Base-by-base conservation (phyloP, 1,139 yeast genomes). In the Yamadazyma songkhlaensis region DNA sequence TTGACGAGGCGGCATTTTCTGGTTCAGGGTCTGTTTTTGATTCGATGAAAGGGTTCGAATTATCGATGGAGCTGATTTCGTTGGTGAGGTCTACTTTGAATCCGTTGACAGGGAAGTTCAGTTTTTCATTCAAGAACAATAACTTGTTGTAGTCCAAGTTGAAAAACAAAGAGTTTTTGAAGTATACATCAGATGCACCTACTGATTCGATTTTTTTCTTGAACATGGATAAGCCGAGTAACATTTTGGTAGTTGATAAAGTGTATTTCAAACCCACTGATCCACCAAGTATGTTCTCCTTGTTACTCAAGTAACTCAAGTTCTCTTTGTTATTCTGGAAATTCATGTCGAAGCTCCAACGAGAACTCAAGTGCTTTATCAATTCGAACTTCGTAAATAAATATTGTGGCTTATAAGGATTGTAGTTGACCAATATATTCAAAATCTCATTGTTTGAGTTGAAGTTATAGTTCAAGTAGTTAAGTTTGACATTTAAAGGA, bases 361-460 rank as follows among this genome's bases (percentile, higher is more conserved):
- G 20, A 4, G 20, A 17, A 17, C 20, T 17, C 6, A 17, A 6
- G 20, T 17, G 20, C 6, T 17, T 17, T 6, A 17, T 17, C 20
- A 17, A 17, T 6, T 17, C 20, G 20, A 17, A 17, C 38, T 59
- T 56, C 36, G 73, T 55, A 31, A 62, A 49, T 40, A 71, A 60
- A 41, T 61, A 70, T 45, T 70, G 74, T 13, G 76, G 76, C 46
- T 67, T 68, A 51, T 70, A 71, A 7, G 77, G 77, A 41, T 64
- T 66, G 47, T 71, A 71, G 47, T 64, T 58, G 23, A 69, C 74
- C 7, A 71, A 72, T 28, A 68, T 50, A 36, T 63, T 55, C 35
- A 70, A 69, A 34, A 55, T 46, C 48, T 71, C 77, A 8, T 69
- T 75, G 47, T 71, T 70, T 34, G 62, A 62, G 48, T 67, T 64